Evolutionary conservation across 2,329 filamentous ascomycete species (phyloP), one percentile per base, ranked within the genome.

Genomic region (Claviceps paspali): DNA sequence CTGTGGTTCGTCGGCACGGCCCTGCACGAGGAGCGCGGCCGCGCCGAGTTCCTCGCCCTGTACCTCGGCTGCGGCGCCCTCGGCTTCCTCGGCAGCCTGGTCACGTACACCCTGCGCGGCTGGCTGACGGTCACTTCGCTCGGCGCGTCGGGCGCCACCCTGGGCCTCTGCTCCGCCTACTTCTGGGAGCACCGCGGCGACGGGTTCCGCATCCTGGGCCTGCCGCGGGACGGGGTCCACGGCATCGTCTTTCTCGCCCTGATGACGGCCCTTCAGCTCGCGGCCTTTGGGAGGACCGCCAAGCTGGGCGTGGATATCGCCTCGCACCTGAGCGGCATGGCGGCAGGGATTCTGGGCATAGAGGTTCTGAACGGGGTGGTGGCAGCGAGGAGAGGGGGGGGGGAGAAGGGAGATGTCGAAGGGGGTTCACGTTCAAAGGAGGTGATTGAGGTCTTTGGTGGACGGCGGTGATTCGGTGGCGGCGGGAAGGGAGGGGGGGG

Each of bases 1-100:
- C 61, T 88, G 4, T 78, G 67, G 62, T 61, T 82, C 49, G 63
- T 85, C 14, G 83, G 81, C 18, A 68, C 69, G 8, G 63, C 68
- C 2, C 61, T 84, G 24, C 78, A 83, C 56, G 76, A 83, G 43
- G 77, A 84, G 46, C 60, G 84, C 19, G 80, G 78, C 9, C 67
- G 80, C 9, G 77, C 70, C 11, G 66, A 71, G 38, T 84, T 85
- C 56, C 58, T 85, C 15, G 69, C 76, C n/a, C 58, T 82, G 23
- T 83, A 79, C 54, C 44, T 80, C 23, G 60, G 66, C 6, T 66
- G 67, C 6, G 79, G 78, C 36, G 62, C 65, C 2, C 30, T 74
- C 2, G 74, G 71, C 7, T 74, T 72, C 41, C 66, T 77, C 42
- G 60, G 64, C n/a, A 74, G 71, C 31, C 59, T 85, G 41, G 48